Percentiles rank a stretch among this genome's conserved stretches.
These are phyloP conservation scores for Nicotiana noctiflora DNA, from an alignment of 257 asterid genomes.

Conservation along the genomic window DNA sequence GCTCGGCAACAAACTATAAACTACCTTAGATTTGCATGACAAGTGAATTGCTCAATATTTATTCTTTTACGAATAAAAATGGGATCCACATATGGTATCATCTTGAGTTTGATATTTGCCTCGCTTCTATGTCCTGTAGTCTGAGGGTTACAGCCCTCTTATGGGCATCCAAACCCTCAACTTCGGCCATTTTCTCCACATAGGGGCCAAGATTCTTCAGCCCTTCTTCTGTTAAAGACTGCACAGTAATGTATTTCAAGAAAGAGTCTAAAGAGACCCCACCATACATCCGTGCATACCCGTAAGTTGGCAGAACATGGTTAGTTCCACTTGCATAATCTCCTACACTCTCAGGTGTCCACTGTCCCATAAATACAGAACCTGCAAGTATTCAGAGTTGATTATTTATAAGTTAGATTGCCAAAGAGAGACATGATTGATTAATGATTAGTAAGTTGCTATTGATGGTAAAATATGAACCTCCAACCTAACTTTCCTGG, in stretches of 20 bases:
- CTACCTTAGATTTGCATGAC: background rate
- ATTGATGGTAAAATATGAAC: background rate
- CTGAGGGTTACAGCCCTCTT: slow-evolving; percentile 92
- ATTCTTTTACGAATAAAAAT: background rate
- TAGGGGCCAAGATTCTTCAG: slow-evolving; percentile 79
- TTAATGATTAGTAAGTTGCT: background rate
- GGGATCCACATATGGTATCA: background rate
- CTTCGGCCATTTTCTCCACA: slow-evolving; percentile 88
- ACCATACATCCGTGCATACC: slow-evolving; percentile 88
- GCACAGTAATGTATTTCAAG: slow-evolving; percentile 81
- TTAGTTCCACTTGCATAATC: slow-evolving; percentile 95
- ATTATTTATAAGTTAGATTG: background rate
- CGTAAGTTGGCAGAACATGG: slow-evolving; percentile 95
- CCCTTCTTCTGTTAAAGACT: slow-evolving; percentile 87
- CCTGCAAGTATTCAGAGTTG: slow-evolving; percentile 35
- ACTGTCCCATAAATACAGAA: slow-evolving; percentile 76
- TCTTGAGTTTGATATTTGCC: slow-evolving; percentile 9
- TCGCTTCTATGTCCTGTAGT: slow-evolving; percentile 74
- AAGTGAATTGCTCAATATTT: background rate
- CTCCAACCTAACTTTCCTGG: background rate
- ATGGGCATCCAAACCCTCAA: slow-evolving; percentile 96
- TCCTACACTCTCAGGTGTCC: slow-evolving; percentile 97
- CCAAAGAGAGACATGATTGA: background rate
- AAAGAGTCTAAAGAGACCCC: slow-evolving; percentile 89
- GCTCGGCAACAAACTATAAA: background rate